Evolutionary conservation across 139 green algal species (phyloP).

Genomic region (Chlamydomonas sp.): DNA sequence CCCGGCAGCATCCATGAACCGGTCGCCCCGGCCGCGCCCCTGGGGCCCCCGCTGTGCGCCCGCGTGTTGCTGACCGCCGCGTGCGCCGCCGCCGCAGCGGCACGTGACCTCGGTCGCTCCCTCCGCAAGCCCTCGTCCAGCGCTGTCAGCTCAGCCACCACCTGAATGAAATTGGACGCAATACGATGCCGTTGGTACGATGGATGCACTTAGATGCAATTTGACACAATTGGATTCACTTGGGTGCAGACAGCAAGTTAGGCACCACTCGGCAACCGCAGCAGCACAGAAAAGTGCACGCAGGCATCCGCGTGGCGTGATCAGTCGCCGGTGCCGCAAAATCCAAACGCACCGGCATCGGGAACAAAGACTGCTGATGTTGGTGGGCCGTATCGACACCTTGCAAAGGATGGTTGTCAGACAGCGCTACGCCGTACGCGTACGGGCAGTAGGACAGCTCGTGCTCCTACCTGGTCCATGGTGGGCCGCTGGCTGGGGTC

Average conservation of each 20-base stretch:
- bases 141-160: neutral
- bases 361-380: too few relatives aligned
- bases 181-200: neutral
- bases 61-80: neutral
- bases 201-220: neutral
- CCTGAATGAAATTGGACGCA: neutral
- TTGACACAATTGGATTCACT: neutral
- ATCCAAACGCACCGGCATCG: too few relatives aligned
- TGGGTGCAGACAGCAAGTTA: neutral
- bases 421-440: neutral
- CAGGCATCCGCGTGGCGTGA: too few relatives aligned
- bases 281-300: too few relatives aligned
- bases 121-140: constrained; percentile 7
- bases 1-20: too few relatives aligned
- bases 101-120: constrained; percentile 6
- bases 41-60: too few relatives aligned
- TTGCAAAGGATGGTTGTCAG: neutral
- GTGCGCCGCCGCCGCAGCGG: constrained; percentile 13
- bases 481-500: neutral
- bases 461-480: neutral
- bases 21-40: too few relatives aligned
- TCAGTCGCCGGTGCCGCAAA: too few relatives aligned
- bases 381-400: neutral
- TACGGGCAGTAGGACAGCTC: neutral
- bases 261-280: too few relatives aligned